Base-by-base conservation (phyloP, 768 basidiomycete species). In the Pisolithus microcarpus region DNA sequence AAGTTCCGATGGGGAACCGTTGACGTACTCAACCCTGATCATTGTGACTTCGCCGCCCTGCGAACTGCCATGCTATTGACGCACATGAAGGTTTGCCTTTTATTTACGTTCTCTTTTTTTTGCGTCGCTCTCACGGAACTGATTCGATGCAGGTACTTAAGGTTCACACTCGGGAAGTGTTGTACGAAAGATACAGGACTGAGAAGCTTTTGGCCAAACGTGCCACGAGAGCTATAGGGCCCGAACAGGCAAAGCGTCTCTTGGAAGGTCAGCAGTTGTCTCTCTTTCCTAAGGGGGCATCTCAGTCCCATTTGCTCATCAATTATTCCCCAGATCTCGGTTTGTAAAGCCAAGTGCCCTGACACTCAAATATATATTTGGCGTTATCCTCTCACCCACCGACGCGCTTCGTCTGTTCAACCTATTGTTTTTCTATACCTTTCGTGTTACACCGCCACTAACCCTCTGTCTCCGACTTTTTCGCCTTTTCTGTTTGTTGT, bases 131-230 rank as follows among this genome's bases (percentile, higher is more conserved):
- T 44, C 24, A 44, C n/a, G 23, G 23, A 21, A 24, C 7, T 44
- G 34, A 55, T 50, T 48, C 16, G n/a, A 54, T 51, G 23, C 63
- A 92, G 89, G 75, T 86, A 60, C 75, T 95, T 53, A 91, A 90
- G 71, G 79, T 74, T 42, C 82, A 81, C 52, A 94, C 92, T 30
- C 84, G 84, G 59, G 89, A 95, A 65, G 87, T 91, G 50, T 70
- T 94, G 68, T 97, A 97, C 66, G 94, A 97, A 74, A 85, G 84
- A 60, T 97, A 85, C 68, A 77, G 94, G 62, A 93, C 90, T 1
- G 91, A 92, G 72, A 91, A 91, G 69, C 78, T 93, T 50, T 80
- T 93, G 18, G 89, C 87, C 43, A 79, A 88, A 56, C 85, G 90
- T 56, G 90, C 87, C 19, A 91, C 90, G 19, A 77, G 78, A 58